These are phyloP conservation scores for Delphinella strobiligena DNA, from an alignment of 2,329 filamentous ascomycete species.

Conservation along the genomic window DNA sequence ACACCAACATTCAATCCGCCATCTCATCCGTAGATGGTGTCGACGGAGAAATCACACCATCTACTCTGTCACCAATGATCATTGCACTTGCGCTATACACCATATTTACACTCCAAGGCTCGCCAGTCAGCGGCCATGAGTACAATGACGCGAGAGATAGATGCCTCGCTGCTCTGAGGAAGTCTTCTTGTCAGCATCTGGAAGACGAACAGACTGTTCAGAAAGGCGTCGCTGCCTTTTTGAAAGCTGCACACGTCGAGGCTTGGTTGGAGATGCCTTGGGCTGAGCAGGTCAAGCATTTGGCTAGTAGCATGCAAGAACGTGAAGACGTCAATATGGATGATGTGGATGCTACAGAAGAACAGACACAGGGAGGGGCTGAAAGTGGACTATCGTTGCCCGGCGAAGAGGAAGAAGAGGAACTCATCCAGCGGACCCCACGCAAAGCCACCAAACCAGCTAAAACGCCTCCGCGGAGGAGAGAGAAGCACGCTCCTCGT, in stretches of 20 bases:
- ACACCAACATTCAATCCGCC: neutral
- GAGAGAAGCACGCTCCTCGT: slow-evolving; percentile 19
- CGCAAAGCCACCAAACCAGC: slow-evolving; percentile 12
- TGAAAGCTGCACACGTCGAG: slow-evolving; percentile 4
- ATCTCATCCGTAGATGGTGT: neutral
- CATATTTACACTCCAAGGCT: slow-evolving; percentile 3
- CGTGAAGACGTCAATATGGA: slow-evolving; percentile 18
- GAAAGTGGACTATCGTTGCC: too few species aligned
- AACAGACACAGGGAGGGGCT: slow-evolving; percentile 3
- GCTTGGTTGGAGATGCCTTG: slow-evolving; percentile 11
- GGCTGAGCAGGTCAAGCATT: slow-evolving; percentile 35
- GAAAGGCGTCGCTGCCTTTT: slow-evolving; percentile 15
- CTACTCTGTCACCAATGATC: slow-evolving; percentile 3
- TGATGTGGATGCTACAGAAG: slow-evolving; percentile 13
- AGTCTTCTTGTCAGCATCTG: neutral
- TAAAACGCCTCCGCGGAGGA: slow-evolving; percentile 23
- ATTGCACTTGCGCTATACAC: slow-evolving; percentile 3
- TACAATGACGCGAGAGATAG: slow-evolving; percentile 1
- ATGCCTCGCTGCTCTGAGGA: neutral
- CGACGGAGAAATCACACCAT: slow-evolving; percentile 1
- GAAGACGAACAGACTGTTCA: slow-evolving; percentile 15
- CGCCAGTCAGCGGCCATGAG: slow-evolving; percentile 1
- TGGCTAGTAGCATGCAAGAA: slow-evolving; percentile 22
- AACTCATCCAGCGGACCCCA: slow-evolving; percentile 5
- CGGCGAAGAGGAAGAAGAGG: neutral